phyloP scores from a whole-genome alignment of 371 early-diverging fungal genomes.

The Saksenaea oblongispora region DNA sequence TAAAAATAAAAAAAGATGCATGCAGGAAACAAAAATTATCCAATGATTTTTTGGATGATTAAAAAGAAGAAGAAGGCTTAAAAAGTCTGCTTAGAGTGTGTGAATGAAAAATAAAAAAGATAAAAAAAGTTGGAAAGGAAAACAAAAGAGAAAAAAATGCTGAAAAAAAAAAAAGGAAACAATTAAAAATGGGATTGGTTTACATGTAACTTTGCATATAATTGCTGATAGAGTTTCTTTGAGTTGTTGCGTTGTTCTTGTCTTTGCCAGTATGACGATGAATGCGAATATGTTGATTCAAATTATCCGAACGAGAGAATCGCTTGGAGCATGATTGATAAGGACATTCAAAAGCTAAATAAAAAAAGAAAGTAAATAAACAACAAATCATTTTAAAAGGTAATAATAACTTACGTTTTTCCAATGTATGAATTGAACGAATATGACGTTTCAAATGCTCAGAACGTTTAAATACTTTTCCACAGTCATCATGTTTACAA shows the following conservation, averaged over 20 bases:
- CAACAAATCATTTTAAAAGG: constrained; percentile 5
- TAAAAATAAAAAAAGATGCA: background rate
- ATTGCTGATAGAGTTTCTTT: constrained; percentile 5
- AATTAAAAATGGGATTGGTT: background rate
- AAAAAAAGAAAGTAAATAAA: background rate
- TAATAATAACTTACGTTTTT: constrained; percentile 40
- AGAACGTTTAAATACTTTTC: constrained; percentile 76
- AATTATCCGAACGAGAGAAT: constrained; percentile 76
- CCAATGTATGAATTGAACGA: constrained; percentile 59
- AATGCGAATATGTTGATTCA: constrained; percentile 63
- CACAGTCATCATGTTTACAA: constrained; percentile 61
- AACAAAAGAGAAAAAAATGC: constrained; percentile 1
- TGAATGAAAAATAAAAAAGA: background rate
- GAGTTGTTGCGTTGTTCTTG: constrained; percentile 6
- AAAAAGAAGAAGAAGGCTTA: constrained; percentile 7
- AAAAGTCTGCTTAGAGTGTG: constrained; percentile 3
- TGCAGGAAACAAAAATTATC: background rate
- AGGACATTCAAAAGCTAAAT: constrained; percentile 47
- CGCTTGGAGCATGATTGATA: constrained; percentile 66
- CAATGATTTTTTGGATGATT: background rate
- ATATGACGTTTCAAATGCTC: constrained; percentile 84
- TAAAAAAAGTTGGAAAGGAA: background rate
- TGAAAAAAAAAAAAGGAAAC: background rate
- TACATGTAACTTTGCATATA: constrained; percentile 7
- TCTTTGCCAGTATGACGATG: constrained; percentile 43